Evolutionary conservation across 306 rosid genomes (phyloP).

Genomic region (Rubus parviflorus): DNA sequence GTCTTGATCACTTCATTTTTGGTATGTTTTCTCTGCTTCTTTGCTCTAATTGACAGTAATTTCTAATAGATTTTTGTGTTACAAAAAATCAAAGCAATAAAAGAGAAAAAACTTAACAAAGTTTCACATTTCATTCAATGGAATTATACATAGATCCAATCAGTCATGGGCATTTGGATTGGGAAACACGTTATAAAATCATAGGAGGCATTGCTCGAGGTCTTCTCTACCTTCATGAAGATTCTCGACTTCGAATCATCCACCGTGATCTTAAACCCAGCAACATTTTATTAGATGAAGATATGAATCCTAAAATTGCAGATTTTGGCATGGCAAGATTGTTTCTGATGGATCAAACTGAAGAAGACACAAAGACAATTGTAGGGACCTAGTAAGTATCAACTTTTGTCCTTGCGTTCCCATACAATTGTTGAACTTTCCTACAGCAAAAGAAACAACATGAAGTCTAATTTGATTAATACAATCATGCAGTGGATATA

Average conservation of each 20-base stretch:
- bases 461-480: not conserved
- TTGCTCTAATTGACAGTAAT: not conserved
- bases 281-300: slow-evolving; percentile 35
- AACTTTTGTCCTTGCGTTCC: not conserved
- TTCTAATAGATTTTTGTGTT: not conserved
- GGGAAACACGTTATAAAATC: slow-evolving; percentile 18
- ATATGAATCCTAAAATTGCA: slow-evolving; percentile 44
- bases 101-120: not conserved
- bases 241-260: slow-evolving; percentile 47
- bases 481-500: slow-evolving; percentile 21
- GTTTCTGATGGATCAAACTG: slow-evolving; percentile 28
- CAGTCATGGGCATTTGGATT: not conserved
- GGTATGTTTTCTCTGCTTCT: not conserved
- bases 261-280: slow-evolving; percentile 49
- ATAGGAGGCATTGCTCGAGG: slow-evolving; percentile 46
- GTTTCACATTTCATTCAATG: not conserved
- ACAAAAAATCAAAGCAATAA: not conserved
- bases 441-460: not conserved
- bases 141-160: slow-evolving; percentile 19
- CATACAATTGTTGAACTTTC: not conserved
- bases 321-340: slow-evolving; percentile 53
- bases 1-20: not conserved
- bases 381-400: slow-evolving; percentile 52
- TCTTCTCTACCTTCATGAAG: slow-evolving; percentile 44
- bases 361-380: slow-evolving; percentile 29